These are phyloP conservation scores for Aureobasidium sp. DNA, from an alignment of 2,329 filamentous ascomycete genomes.

Conservation along the genomic window DNA sequence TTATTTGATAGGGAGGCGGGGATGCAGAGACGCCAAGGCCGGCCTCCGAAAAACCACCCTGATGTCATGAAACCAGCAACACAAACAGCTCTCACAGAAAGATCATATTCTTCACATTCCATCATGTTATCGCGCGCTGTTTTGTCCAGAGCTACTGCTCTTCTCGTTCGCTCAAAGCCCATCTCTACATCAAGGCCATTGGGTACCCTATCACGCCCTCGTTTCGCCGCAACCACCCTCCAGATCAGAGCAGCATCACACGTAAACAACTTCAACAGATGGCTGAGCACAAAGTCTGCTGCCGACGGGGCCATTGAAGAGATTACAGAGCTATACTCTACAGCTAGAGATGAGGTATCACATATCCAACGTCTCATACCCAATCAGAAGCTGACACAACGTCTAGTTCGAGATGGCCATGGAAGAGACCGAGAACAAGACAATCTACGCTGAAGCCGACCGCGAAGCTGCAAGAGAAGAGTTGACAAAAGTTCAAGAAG, in stretches of 20 bases:
- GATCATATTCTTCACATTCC: not conserved
- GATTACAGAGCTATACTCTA: constrained; percentile 45
- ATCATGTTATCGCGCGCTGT: constrained; percentile 19
- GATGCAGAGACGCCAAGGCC: not conserved
- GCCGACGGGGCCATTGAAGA: constrained; percentile 46
- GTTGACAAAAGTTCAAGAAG: constrained; percentile 53
- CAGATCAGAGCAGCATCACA: constrained; percentile 29
- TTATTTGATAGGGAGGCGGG: not conserved
- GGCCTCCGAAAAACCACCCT: constrained; percentile 17
- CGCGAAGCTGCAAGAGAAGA: constrained; percentile 60
- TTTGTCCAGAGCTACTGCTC: constrained; percentile 26
- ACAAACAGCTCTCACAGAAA: not conserved
- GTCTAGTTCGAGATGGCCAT: constrained; percentile 54
- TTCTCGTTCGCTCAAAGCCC: constrained; percentile 25
- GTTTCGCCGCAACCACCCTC: not conserved
- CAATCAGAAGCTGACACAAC: not conserved
- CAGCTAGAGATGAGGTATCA: constrained; percentile 38
- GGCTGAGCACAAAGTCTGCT: constrained; percentile 32
- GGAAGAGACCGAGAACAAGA: constrained; percentile 59
- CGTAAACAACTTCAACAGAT: constrained; percentile 27
- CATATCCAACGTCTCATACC: not conserved
- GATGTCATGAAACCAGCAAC: constrained; percentile 9
- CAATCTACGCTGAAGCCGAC: constrained; percentile 62
- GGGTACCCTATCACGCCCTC: constrained; percentile 24
- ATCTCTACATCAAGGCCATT: constrained; percentile 15